A percentile compares a stretch with the other conserved stretches of the same genome.
These are phyloP conservation scores for Comarum palustre DNA, from an alignment of 306 rosid species.

Conservation along the genomic window DNA sequence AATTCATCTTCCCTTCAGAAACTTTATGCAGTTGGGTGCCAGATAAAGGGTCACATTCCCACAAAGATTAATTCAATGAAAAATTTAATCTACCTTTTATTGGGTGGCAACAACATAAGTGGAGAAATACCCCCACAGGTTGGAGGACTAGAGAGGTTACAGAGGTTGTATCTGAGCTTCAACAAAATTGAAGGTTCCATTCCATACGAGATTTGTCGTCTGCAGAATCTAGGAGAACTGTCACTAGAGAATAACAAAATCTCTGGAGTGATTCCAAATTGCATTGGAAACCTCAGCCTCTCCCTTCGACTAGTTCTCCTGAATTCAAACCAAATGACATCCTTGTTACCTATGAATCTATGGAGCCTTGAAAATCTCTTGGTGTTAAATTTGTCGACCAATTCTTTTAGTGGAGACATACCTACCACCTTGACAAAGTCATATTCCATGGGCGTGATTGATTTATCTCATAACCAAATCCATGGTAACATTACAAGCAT, in stretches of 20 bases:
- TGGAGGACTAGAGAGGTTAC: slow-evolving; percentile 21
- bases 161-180: slow-evolving; percentile 16
- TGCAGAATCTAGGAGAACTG: slow-evolving; percentile 13
- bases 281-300: slow-evolving; percentile 1
- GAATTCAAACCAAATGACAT: background rate
- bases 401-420: slow-evolving; percentile 5
- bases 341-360: background rate
- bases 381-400: slow-evolving; percentile 2
- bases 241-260: slow-evolving; percentile 20
- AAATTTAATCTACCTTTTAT: background rate
- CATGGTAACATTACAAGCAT: background rate
- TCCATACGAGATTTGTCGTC: slow-evolving; percentile 26
- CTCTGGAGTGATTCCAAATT: slow-evolving; percentile 26
- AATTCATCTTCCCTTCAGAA: background rate
- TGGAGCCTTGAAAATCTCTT: slow-evolving; percentile 1
- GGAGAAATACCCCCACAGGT: slow-evolving; percentile 1
- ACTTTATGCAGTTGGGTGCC: slow-evolving; percentile 9
- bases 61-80: background rate
- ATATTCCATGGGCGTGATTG: background rate
- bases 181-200: slow-evolving; percentile 27
- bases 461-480: background rate
- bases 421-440: background rate
- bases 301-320: slow-evolving; percentile 1
- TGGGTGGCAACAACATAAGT: background rate
- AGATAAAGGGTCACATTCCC: slow-evolving; percentile 1